phyloP scores from a whole-genome alignment of 2,329 filamentous ascomycete genomes.

The Fusarium goolgardi region DNA sequence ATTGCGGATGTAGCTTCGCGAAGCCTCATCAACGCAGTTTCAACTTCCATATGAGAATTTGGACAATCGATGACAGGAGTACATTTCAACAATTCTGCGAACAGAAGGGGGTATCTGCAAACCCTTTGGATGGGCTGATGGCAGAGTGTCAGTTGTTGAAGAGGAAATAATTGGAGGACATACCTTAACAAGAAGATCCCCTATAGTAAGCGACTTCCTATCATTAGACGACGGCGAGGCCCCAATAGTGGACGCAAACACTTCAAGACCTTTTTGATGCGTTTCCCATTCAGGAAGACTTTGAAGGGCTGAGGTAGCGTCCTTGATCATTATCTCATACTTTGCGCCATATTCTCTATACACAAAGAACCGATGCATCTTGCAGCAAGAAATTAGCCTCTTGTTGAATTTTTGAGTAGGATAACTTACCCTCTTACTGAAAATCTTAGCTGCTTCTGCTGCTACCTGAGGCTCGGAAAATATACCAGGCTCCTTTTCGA shows the following conservation, averaged over 20 bases:
- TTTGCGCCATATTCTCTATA: constrained; percentile 95
- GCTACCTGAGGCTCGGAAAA: constrained; percentile 68
- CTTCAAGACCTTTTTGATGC: constrained; percentile 88
- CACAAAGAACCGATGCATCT: constrained; percentile 84
- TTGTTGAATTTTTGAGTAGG: background rate
- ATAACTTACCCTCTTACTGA: constrained; percentile 65
- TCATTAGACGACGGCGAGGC: constrained; percentile 71
- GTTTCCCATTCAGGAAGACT: constrained; percentile 78
- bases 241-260: constrained; percentile 78
- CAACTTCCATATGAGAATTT: constrained; percentile 81
- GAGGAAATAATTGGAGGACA: background rate
- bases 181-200: constrained; percentile 92
- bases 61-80: constrained; percentile 90
- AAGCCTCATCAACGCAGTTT: constrained; percentile 76
- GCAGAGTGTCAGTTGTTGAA: constrained; percentile 3
- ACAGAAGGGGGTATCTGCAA: constrained; percentile 89
- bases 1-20: constrained; percentile 82
- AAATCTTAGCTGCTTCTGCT: constrained; percentile 70
- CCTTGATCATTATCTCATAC: constrained; percentile 85
- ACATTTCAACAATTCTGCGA: constrained; percentile 82
- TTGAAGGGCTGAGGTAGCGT: constrained; percentile 76
- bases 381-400: background rate
- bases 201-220: constrained; percentile 82
- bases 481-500: constrained; percentile 63
- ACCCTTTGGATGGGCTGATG: constrained; percentile 87